Evolutionary conservation across 1,139 yeast genomes (phyloP).

Genomic region (Diutina catenulata): DNA sequence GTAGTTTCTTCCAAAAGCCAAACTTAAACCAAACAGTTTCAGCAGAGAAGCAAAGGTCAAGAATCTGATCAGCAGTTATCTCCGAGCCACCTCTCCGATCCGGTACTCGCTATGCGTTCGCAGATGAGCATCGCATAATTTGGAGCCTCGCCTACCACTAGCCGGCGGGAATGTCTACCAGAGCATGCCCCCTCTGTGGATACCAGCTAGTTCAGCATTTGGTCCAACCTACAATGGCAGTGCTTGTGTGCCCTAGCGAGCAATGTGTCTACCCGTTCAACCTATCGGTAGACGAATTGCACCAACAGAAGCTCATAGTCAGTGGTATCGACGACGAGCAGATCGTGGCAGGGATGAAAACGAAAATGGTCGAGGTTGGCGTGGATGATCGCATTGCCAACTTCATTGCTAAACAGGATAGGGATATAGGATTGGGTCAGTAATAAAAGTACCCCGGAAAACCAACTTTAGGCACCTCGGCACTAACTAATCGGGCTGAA

Average conservation of each 20-base stretch:
- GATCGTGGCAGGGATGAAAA: slow-evolving; percentile 11
- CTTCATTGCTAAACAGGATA: slow-evolving; percentile 14
- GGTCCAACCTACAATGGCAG: slow-evolving; percentile 2
- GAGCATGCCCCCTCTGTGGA: slow-evolving; percentile 1
- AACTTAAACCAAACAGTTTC: no score
- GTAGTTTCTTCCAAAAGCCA: no score
- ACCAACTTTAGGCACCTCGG: no score
- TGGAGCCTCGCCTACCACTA: no score
- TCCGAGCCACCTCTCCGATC: no score
- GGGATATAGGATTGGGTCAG: not conserved
- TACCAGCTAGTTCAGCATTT: not conserved
- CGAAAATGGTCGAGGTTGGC: slow-evolving; percentile 15
- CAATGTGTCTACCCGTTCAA: slow-evolving; percentile 23
- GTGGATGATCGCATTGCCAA: slow-evolving; percentile 17
- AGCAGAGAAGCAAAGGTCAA: no score
- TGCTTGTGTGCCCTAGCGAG: slow-evolving; percentile 15
- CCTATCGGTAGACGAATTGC: slow-evolving; percentile 16
- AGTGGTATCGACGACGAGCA: not conserved
- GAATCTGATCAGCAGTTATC: no score
- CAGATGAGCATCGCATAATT: no score
- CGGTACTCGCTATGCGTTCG: no score
- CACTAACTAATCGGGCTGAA: no score
- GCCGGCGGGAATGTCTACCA: no score
- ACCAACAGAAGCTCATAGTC: slow-evolving; percentile 6
- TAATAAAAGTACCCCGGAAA: no score